A percentile compares a stretch with the other conserved stretches of the same genome.
Conservation (phyloP, 495 filamentous ascomycete genomes). For the Aspergillus heteromorphus region DNA sequence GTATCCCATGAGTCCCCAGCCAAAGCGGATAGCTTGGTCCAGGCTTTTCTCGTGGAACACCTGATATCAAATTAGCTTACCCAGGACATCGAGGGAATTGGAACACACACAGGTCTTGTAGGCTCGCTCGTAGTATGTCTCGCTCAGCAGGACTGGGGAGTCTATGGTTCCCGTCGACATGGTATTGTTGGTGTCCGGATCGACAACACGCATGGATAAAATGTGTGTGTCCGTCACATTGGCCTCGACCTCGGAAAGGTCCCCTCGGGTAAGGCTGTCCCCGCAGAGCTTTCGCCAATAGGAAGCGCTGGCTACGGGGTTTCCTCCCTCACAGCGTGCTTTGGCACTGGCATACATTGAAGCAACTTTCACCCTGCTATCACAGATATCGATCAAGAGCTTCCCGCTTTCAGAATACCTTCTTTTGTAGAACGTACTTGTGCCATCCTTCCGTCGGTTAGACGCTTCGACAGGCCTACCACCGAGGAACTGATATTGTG, state of each 20-base stretch:
- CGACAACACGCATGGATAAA: not conserved
- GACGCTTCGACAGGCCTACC: no score
- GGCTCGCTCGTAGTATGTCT: constrained; percentile 5
- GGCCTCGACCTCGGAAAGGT: not conserved
- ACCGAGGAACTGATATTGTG: no score
- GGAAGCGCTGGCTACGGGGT: not conserved
- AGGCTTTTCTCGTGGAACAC: constrained; percentile 10
- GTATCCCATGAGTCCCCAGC: constrained; percentile 12
- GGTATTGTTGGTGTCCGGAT: constrained; percentile 4
- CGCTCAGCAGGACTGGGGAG: not conserved
- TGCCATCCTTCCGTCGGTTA: no score
- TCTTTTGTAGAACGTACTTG: no score
- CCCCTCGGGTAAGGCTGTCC: not conserved
- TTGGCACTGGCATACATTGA: constrained; percentile 9
- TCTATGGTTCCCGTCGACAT: constrained; percentile 6
- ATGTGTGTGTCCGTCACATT: constrained; percentile 7
- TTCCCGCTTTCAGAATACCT: not conserved
- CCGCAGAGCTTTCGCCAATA: constrained; percentile 7
- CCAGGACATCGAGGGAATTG: no score
- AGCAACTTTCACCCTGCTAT: constrained; percentile 1
- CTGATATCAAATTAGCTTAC: no score
- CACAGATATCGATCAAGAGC: not conserved
- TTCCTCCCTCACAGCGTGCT: not conserved
- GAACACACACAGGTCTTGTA: constrained; percentile 9
- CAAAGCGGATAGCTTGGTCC: no score